phyloP scores from a whole-genome alignment of 2,329 filamentous ascomycete species.

The Cordyceps javanica region DNA sequence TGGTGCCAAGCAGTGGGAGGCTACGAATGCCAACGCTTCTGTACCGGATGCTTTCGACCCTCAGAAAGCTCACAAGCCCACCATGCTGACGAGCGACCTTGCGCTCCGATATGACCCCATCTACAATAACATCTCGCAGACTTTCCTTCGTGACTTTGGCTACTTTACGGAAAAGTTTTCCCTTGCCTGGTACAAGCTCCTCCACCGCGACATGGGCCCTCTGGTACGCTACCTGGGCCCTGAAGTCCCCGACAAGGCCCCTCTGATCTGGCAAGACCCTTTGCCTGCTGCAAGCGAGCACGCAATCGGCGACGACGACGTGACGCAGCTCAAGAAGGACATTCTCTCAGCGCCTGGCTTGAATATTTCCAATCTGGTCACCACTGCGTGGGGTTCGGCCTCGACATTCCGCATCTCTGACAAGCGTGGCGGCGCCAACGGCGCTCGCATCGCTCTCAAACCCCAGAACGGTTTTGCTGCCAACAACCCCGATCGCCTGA shows the following conservation, averaged over 20 bases:
- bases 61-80: slow-evolving; percentile 64
- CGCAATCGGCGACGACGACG: slow-evolving; percentile 54
- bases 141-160: slow-evolving; percentile 62
- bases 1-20: slow-evolving; percentile 71
- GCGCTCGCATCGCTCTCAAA: slow-evolving; percentile 66
- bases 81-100: slow-evolving; percentile 71
- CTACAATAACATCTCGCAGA: slow-evolving; percentile 70
- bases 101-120: slow-evolving; percentile 63
- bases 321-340: slow-evolving; percentile 60
- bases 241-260: slow-evolving; percentile 63
- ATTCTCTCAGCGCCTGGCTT: slow-evolving; percentile 56
- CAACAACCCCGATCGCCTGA: slow-evolving; percentile 65
- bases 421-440: slow-evolving; percentile 79
- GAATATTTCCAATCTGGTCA: slow-evolving; percentile 54
- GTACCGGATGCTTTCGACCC: slow-evolving; percentile 67
- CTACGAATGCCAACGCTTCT: slow-evolving; percentile 60
- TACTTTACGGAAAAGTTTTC: slow-evolving; percentile 64
- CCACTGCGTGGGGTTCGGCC: slow-evolving; percentile 62
- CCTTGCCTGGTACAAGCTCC: slow-evolving; percentile 77
- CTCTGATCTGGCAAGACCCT: slow-evolving; percentile 65
- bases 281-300: slow-evolving; percentile 53
- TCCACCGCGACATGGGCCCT: slow-evolving; percentile 75
- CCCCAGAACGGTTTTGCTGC: slow-evolving; percentile 67
- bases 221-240: slow-evolving; percentile 65
- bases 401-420: slow-evolving; percentile 69